Evolutionary conservation across 164 flowering plant species (phyloP).

Genomic region (Tetrastigma voinierianum): DNA sequence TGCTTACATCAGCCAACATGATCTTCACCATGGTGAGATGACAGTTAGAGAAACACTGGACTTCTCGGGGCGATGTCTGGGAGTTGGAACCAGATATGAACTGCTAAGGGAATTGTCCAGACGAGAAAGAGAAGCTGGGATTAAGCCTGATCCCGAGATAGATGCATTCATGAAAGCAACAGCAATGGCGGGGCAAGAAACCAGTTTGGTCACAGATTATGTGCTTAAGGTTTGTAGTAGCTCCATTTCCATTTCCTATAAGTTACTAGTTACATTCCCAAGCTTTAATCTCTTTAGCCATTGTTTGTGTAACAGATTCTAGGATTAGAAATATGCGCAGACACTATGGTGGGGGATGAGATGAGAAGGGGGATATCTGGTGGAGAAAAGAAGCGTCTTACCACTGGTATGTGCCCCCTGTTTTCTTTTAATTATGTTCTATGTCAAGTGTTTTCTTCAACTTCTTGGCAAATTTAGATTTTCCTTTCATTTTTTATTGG

Average conservation of each 20-base stretch:
- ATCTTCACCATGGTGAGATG: slow-evolving; percentile 33
- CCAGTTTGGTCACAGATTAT: slow-evolving; percentile 56
- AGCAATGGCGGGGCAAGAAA: slow-evolving; percentile 33
- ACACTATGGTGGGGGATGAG: slow-evolving; percentile 53
- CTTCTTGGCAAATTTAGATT: not conserved
- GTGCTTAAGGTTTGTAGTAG: slow-evolving; percentile 51
- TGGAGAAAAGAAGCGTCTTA: slow-evolving; percentile 57
- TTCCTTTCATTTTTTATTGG: not conserved
- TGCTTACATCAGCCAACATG: slow-evolving; percentile 35
- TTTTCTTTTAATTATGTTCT: not conserved
- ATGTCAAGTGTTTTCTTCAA: no score
- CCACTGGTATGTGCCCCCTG: slow-evolving; percentile 36
- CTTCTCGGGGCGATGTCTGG: slow-evolving; percentile 30
- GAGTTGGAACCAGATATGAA: slow-evolving; percentile 31
- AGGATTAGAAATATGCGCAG: slow-evolving; percentile 53
- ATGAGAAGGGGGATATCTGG: slow-evolving; percentile 72
- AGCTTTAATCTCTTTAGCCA: not conserved
- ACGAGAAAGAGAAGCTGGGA: slow-evolving; percentile 43
- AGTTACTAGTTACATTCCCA: not conserved
- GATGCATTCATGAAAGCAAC: slow-evolving; percentile 73
- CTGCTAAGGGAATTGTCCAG: slow-evolving; percentile 45
- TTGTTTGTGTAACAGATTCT: slow-evolving; percentile 37
- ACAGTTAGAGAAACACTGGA: slow-evolving; percentile 32
- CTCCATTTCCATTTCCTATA: not conserved
- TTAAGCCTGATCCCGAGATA: slow-evolving; percentile 69